Base-by-base conservation (phyloP, 2,329 filamentous ascomycete species). In the Claviceps fusiformis region DNA sequence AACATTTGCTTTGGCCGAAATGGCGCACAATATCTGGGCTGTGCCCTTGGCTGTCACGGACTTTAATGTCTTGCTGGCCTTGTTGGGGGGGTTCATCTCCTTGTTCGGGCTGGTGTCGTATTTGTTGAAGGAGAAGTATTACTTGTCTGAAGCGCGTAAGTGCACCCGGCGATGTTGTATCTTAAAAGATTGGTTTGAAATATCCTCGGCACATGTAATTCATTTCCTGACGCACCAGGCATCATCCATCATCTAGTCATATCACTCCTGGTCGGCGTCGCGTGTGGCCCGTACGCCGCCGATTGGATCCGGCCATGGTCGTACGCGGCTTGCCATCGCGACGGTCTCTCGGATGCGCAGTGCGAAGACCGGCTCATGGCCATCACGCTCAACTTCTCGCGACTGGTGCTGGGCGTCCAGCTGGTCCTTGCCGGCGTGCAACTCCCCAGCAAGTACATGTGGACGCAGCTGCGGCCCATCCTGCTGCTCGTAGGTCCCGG, bases 21-120 rank as follows among this genome's bases (percentile, higher is more conserved):
- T 63, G 62, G 57, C 58, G 35, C 44, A 54, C 10, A 50, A 53
- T 31, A 65, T 68, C 31, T 71, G 68, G 68, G 61, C 61, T 6
- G 59, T 71, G 7, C 68, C 68, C 24, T 73, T 90, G 47, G 77
- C 77, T 6, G 63, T 86, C 39, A 83, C 79, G 59, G 86, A 90
- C 67, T 95, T 95, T 76, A 95, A 95, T 70, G 86, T 93, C 60
- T 80, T 90, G 54, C 83, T 88, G 65, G 85, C 87, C 54, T 80
- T 88, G 8, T 71, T 95, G 13, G 91, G 91, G 15, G 91, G 88
- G 1, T 96, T 95, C 72, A 83, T 96, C 58, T 89, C 88, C 0
- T 62, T 95, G n/a, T 96, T 95, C 64, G 90, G 89, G 3, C 73
- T 96, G 47, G 89, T 96, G 0, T 95, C 89, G 0, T 95, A 90